Evolutionary conservation across 768 basidiomycete genomes (phyloP), one percentile per base, ranked within the genome.

Genomic region (Tricholoma bakamatsutake): DNA sequence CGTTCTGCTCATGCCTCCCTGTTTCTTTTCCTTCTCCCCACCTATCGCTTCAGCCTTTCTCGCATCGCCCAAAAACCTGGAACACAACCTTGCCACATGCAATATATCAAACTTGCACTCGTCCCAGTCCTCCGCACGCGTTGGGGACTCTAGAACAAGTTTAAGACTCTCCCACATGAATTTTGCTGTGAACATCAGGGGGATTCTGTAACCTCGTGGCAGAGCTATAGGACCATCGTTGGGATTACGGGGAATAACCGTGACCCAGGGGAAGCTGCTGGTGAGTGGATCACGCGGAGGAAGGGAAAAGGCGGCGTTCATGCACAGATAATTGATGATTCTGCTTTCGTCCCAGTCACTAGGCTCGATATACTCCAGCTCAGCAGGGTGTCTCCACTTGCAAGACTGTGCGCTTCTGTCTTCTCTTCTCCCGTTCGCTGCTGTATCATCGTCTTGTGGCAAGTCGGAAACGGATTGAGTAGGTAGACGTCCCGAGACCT

Each of bases 151-250:
- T 50, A 77, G 57, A 10, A 78, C 74, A 28, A 79, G 69, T 53
- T 69, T 59, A 3, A 78, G 58, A 11, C 69, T 71, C 56, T 73
- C 72, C 76, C 76, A 79, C 52, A 70, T 70, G 55, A 75, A 78
- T 52, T 73, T 73, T 35, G 74, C 74, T 18, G 74, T 68, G 62
- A 76, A 79, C 68, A 79, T 70, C 15, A 79, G 61, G 0, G 78
- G 76, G 15, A 76, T 61, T 1, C 78, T 67, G 58, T 79, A 79
- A 9, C 64, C 69, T 6, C 71, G 61, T 10, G 77, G 78, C 8
- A 65, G 61, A 12, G 58, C 52, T 5, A 53, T 31, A 2, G 64
- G 69, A 33, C 65, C 64, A 8, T 48, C 46, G 7, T 31, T 48
- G 0, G 46, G 46, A 15, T 50, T 51, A 0, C 49, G 24, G 5